Percentiles rank a stretch among this genome's conserved stretches.
Conservation (phyloP, 768 basidiomycete species). For the Paxillus ammoniavirescens region DNA sequence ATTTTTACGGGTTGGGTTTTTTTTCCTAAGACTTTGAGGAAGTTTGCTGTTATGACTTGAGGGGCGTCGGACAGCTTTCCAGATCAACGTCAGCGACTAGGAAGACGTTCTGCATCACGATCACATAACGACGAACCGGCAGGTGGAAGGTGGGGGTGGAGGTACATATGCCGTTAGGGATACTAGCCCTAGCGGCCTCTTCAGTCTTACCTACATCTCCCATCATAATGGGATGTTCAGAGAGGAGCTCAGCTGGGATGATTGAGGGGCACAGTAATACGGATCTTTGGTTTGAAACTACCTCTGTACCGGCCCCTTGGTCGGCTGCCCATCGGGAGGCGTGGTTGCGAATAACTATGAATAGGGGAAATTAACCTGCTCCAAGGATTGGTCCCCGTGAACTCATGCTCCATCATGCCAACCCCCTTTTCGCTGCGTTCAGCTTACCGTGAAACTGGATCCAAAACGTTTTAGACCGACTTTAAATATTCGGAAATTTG, state of each 20-base stretch:
- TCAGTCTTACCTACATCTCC: constrained; percentile 9
- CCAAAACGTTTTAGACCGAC: too few relatives aligned
- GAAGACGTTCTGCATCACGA: background rate
- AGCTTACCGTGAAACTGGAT: too few relatives aligned
- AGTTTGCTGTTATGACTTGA: constrained; percentile 49
- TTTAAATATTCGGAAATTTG: too few relatives aligned
- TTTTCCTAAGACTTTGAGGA: constrained; percentile 38
- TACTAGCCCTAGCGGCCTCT: constrained; percentile 20
- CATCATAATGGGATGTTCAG: constrained; percentile 9
- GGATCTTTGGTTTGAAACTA: background rate
- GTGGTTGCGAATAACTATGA: too few relatives aligned
- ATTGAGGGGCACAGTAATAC: background rate
- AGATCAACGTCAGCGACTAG: too few relatives aligned
- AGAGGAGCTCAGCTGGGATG: background rate
- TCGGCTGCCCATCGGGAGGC: too few relatives aligned
- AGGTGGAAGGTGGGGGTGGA: constrained; percentile 37
- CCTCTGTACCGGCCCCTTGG: too few relatives aligned
- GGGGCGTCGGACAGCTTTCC: constrained; percentile 45
- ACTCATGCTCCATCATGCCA: too few relatives aligned
- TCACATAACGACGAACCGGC: constrained; percentile 35
- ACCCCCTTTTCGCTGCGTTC: too few relatives aligned
- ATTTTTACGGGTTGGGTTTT: constrained; percentile 39
- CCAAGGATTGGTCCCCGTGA: too few relatives aligned
- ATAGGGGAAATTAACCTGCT: too few relatives aligned
- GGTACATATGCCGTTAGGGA: constrained; percentile 42